Conservation (phyloP, 1,284 basidiomycete genomes). For the Jaminaea rosea region DNA sequence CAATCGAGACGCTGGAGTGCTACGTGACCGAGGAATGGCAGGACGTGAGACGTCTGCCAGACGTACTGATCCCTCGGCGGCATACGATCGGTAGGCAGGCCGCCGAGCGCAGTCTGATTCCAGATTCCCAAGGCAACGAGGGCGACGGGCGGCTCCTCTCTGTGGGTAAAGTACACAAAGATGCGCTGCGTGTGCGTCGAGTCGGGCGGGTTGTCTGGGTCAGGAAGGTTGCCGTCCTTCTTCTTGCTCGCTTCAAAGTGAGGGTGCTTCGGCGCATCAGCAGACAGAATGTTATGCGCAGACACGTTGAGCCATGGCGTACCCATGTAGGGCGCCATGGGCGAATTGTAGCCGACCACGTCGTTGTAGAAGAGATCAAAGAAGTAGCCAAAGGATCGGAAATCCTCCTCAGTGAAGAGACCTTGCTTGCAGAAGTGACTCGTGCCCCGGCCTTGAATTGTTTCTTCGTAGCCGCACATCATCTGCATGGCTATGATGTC, state of each 20-base stretch:
- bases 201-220: constrained; percentile 15
- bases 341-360: constrained; percentile 48
- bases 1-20: constrained; percentile 48
- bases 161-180: constrained; percentile 50
- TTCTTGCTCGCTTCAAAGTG: background rate
- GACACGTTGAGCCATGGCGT: constrained; percentile 49
- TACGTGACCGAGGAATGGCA: constrained; percentile 51
- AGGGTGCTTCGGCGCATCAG: constrained; percentile 5
- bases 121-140: constrained; percentile 50
- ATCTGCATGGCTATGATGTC: constrained; percentile 49
- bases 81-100: constrained; percentile 42
- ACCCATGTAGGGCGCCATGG: constrained; percentile 48
- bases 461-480: constrained; percentile 50
- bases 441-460: constrained; percentile 16
- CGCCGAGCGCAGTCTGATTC: constrained; percentile 38
- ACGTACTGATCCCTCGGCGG: constrained; percentile 32
- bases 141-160: constrained; percentile 50
- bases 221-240: constrained; percentile 4
- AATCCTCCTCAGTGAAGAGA: constrained; percentile 9
- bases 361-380: constrained; percentile 48
- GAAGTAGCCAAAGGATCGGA: constrained; percentile 47
- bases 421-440: constrained; percentile 37
- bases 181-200: constrained; percentile 42
- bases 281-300: constrained; percentile 34
- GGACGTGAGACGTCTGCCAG: constrained; percentile 48